Evolutionary conservation across 2,329 filamentous ascomycete species (phyloP), one percentile per base, ranked within the genome.

Genomic region (Ilyonectria robusta): DNA sequence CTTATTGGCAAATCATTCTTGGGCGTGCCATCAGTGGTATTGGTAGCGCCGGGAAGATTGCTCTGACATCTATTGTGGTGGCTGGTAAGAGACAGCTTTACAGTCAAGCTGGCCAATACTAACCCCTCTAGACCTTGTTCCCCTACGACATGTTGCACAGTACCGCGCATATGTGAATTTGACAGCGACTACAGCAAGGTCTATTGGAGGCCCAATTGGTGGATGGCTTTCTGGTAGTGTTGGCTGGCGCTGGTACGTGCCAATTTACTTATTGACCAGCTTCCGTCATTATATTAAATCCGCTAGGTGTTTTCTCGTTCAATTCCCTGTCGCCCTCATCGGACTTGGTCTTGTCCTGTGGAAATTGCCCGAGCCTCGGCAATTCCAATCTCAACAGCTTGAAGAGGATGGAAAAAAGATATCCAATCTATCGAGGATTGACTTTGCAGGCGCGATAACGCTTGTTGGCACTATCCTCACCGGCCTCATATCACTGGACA

Each of bases 201-300:
- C 59, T 4, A 31, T 62, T 7, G 64, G 64, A 6, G 64, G 64
- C 3, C 59, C 59, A 7, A 42, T 66, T 6, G 64, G 64, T 8
- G 59, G 64, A 11, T 66, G 59, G 53, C 37, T 66, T 29, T 35
- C 64, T 8, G 58, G 54, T 23, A 54, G 19, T 29, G 40, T 66
- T 19, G 64, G 64, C 11, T 66, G 64, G 64, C 59, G 64, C 26
- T 66, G 64, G 64, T 62, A 40, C 2, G 64, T 48, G 13, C 11
- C 10, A 40, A 29, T 7, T 17, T 19, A 5, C 26, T 23, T 23
- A 1, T n/a, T 4, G 15, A 23, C 23, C 23, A 23, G 23, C 29
- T 9, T 13, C 1, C 17, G 2, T n/a, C 21, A 9, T 10, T 6
- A 7, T 4, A 29, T 35, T 46, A 11, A 40, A 42, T 47, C 4